Percentiles rank a stretch among this genome's conserved stretches.
These are phyloP conservation scores for Discostella stelligera DNA, from an alignment of 352 stramenopile species.

Conservation along the genomic window DNA sequence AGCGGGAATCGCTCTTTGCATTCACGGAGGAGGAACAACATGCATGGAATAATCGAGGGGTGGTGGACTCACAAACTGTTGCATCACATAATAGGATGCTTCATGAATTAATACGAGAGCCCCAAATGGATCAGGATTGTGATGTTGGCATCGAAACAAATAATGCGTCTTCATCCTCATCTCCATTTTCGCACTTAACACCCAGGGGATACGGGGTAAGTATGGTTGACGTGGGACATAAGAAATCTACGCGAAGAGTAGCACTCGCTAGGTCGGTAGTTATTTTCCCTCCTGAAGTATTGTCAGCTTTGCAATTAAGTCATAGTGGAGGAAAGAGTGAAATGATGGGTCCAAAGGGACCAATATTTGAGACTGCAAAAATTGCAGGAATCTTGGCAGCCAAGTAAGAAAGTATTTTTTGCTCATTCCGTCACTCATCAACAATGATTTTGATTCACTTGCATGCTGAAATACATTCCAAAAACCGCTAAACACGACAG, in stretches of 20 bases:
- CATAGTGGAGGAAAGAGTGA: slow-evolving; percentile 2
- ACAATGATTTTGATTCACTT: neutral
- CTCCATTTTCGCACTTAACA: slow-evolving; percentile 62
- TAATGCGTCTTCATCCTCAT: neutral
- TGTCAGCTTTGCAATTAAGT: slow-evolving; percentile 79
- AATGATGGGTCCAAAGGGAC: slow-evolving; percentile 84
- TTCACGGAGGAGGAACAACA: slow-evolving; percentile 63
- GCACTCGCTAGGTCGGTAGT: slow-evolving; percentile 87
- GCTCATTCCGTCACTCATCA: neutral
- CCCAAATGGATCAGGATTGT: neutral
- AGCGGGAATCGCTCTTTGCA: slow-evolving; percentile 40
- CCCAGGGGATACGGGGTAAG: slow-evolving; percentile 36
- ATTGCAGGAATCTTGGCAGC: slow-evolving; percentile 90
- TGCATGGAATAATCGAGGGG: slow-evolving; percentile 46
- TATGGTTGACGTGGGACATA: slow-evolving; percentile 91
- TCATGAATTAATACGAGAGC: neutral
- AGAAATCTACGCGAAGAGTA: slow-evolving; percentile 84
- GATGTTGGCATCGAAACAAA: neutral
- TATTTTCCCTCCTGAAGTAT: slow-evolving; percentile 84
- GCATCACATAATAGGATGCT: neutral
- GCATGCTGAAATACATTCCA: slow-evolving; percentile 5
- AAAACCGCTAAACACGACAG: slow-evolving; percentile 16
- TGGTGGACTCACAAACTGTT: neutral
- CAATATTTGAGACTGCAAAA: slow-evolving; percentile 89
- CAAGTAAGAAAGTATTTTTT: slow-evolving; percentile 79